phyloP scores from a whole-genome alignment of 2,329 filamentous ascomycete species.

The Gaeumannomyces sp. region DNA sequence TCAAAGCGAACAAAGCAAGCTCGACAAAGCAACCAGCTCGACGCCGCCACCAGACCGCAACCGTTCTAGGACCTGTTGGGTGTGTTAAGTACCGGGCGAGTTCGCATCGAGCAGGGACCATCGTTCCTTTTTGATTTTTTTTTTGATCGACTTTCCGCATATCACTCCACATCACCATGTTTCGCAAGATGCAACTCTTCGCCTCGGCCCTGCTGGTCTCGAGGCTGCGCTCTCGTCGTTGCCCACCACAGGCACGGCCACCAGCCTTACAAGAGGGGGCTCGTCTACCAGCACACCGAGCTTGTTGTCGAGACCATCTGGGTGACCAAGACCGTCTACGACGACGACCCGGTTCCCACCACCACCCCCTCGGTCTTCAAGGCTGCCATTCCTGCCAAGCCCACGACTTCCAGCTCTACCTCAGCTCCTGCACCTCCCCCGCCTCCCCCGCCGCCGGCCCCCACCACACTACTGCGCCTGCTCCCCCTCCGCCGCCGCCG shows the following conservation, averaged over 20 bases:
- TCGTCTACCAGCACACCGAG: conserved; percentile 26
- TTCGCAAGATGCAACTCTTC: conserved; percentile 22
- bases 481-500: neutral
- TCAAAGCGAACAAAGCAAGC: too few relatives aligned
- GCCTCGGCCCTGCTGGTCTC: conserved; percentile 37
- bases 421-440: conserved; percentile 5
- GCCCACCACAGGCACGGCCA: conserved; percentile 37
- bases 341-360: conserved; percentile 18
- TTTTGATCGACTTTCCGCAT: neutral
- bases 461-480: too few relatives aligned
- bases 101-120: too few relatives aligned
- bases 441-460: conserved; percentile 3
- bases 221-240: conserved; percentile 31
- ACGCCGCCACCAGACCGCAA: too few relatives aligned
- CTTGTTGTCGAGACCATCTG: conserved; percentile 30
- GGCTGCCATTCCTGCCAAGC: conserved; percentile 10
- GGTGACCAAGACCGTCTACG: conserved; percentile 37
- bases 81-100: too few relatives aligned
- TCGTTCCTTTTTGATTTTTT: too few relatives aligned
- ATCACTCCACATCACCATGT: conserved; percentile 12
- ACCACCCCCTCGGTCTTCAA: conserved; percentile 16
- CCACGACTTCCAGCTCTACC: conserved; percentile 11
- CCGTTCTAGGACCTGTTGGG: too few relatives aligned
- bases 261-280: conserved; percentile 26
- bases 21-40: too few relatives aligned